A percentile compares a stretch with the other conserved stretches of the same genome.
Evolutionary conservation across 345 rosid species (phyloP).

Genomic region (Rhodomyrtus tomentosa): DNA sequence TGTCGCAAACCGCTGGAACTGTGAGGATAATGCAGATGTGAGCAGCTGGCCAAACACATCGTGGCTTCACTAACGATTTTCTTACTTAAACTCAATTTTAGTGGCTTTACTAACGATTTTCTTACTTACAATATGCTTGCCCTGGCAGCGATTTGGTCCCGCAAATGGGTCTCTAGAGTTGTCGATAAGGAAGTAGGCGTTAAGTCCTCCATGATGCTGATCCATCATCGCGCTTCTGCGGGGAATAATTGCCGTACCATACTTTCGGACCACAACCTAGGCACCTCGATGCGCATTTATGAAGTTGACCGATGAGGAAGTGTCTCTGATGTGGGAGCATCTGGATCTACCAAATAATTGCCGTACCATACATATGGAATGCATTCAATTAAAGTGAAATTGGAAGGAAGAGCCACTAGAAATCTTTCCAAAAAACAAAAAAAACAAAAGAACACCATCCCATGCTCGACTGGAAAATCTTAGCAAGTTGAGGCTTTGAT

Average conservation of each 20-base stretch:
- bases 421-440: background rate
- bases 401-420: rapidly evolving
- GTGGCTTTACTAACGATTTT: background rate
- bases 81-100: background rate
- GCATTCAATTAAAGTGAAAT: background rate
- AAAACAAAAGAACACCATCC: background rate
- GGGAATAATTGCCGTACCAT: background rate
- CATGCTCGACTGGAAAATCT: background rate
- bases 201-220: background rate
- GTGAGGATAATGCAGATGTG: no score
- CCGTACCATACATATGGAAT: background rate
- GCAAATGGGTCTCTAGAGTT: rapidly evolving
- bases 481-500: background rate
- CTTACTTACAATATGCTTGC: no score
- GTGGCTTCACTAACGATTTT: no score
- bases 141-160: background rate
- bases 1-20: no score
- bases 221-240: background rate
- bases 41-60: no score
- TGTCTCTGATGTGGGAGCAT: no score
- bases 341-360: no score
- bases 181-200: background rate
- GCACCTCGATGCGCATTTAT: rapidly evolving
- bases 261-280: background rate
- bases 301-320: background rate